Evolutionary conservation across 345 rosid genomes (phyloP), one percentile per base, ranked within the genome.

Genomic region (Populus nigra): DNA sequence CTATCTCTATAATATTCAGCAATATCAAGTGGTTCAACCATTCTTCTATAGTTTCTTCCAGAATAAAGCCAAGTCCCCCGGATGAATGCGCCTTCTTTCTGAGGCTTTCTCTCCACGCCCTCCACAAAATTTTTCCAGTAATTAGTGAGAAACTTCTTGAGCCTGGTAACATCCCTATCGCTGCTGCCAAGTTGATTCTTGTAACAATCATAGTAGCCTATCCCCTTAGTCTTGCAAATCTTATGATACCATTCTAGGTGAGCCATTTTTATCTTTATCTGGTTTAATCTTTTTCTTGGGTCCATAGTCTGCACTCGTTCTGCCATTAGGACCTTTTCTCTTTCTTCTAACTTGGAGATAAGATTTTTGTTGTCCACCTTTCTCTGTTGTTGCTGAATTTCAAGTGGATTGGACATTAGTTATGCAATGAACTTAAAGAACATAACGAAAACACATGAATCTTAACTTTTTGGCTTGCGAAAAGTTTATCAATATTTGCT

Each of bases 21-120:
- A 38, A 94, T 88, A 17, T 87, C 89, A 23, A 94, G 94, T 0
- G 97, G 98, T 31, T 94, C 97, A 5, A 92, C 74, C 89, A 94
- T 76, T 72, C 95, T 88, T 69, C 92, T 76, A 66, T 89, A 93
- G 33, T 80, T 87, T 25, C 85, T 79, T n/a, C 92, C 95, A 0
- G 82, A 78, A 43, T 69, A 86, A 5, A 90, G 83, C 90, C 81
- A 88, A 12, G 86, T 71, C 1, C 0, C 49, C 36, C 83, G 77
- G 29, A 88, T 77, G 4, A 55, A 13, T 1, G 82, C 78, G 5
- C 25, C 72, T 67, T 88, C 89, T 8, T 75, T 86, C 72, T 85
- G 88, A 41, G 94, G 97, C 79, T 76, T 88, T 77, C 76, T 85
- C 81, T 84, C 88, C 0, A 82, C 91, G 74, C 88, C 83, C 65